Evolutionary conservation across 768 basidiomycete genomes (phyloP).

Genomic region (Leccinum sublutescens): DNA sequence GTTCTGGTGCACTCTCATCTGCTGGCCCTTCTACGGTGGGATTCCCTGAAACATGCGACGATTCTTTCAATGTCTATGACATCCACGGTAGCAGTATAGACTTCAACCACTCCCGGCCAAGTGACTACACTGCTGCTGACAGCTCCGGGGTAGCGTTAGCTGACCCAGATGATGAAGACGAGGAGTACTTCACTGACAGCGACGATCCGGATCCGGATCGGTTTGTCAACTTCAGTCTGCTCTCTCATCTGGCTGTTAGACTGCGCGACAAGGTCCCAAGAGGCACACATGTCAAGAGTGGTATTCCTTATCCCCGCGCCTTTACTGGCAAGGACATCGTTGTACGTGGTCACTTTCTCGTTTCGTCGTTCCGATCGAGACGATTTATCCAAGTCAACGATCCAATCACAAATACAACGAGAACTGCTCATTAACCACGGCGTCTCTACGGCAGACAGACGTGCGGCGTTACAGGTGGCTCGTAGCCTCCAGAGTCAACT

Average conservation of each 20-base stretch:
- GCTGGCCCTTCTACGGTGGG: slow-evolving; percentile 25
- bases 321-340: slow-evolving; percentile 97
- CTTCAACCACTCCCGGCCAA: slow-evolving; percentile 22
- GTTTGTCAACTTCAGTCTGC: slow-evolving; percentile 85
- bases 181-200: slow-evolving; percentile 39
- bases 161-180: slow-evolving; percentile 29
- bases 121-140: slow-evolving; percentile 19
- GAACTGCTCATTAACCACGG: slow-evolving; percentile 77
- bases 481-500: slow-evolving; percentile 88
- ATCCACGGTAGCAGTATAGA: slow-evolving; percentile 24
- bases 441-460: slow-evolving; percentile 72
- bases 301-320: slow-evolving; percentile 84
- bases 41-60: slow-evolving; percentile 15
- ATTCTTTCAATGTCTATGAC: slow-evolving; percentile 20
- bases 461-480: slow-evolving; percentile 84
- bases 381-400: slow-evolving; percentile 61
- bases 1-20: slow-evolving; percentile 19
- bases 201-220: slow-evolving; percentile 68
- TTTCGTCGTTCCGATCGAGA: background rate
- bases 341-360: slow-evolving; percentile 46
- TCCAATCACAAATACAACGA: slow-evolving; percentile 82
- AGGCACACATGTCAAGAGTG: slow-evolving; percentile 86
- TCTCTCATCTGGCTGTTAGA: slow-evolving; percentile 87
- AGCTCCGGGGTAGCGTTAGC: slow-evolving; percentile 18
- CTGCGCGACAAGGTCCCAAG: slow-evolving; percentile 88